Conservation (phyloP, 306 rosid genomes). For the Acacia melanoxylon region DNA sequence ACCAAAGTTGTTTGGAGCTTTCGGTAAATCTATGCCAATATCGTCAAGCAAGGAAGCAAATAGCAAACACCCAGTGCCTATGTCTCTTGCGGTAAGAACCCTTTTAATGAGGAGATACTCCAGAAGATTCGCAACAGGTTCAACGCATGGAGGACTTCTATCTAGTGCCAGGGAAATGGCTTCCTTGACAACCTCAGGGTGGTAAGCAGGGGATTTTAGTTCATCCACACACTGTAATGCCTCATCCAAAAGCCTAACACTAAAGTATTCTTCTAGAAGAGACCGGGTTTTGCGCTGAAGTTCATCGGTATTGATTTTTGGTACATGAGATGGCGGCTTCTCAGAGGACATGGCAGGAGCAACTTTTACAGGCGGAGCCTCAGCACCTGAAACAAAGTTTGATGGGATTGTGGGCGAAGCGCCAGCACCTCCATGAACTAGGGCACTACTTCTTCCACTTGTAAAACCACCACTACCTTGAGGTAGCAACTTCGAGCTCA, state of each 20-base stretch:
- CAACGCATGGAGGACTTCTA: constrained; percentile 67
- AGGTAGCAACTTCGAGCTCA: constrained; percentile 74
- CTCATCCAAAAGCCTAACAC: constrained; percentile 70
- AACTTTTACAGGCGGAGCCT: constrained; percentile 51
- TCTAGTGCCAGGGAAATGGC: constrained; percentile 77
- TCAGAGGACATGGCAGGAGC: constrained; percentile 41
- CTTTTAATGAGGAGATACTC: constrained; percentile 56
- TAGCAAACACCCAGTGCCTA: constrained; percentile 71
- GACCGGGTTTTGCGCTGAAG: constrained; percentile 62
- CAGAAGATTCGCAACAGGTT: constrained; percentile 65
- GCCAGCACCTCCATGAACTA: constrained; percentile 64
- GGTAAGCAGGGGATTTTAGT: constrained; percentile 62
- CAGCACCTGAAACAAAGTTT: constrained; percentile 38
- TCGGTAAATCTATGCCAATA: constrained; percentile 77
- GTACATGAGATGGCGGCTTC: constrained; percentile 53
- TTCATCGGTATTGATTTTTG: constrained; percentile 45
- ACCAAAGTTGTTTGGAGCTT: constrained; percentile 84
- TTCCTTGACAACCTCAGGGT: constrained; percentile 91
- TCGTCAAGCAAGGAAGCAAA: constrained; percentile 71
- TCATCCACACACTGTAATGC: constrained; percentile 95
- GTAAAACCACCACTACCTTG: constrained; percentile 80
- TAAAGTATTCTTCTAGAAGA: constrained; percentile 84
- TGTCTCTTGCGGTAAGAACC: constrained; percentile 55
- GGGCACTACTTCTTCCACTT: constrained; percentile 76
- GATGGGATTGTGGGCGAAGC: constrained; percentile 53